phyloP scores from a whole-genome alignment of 352 stramenopile species.

The Phytophthora sp. region DNA sequence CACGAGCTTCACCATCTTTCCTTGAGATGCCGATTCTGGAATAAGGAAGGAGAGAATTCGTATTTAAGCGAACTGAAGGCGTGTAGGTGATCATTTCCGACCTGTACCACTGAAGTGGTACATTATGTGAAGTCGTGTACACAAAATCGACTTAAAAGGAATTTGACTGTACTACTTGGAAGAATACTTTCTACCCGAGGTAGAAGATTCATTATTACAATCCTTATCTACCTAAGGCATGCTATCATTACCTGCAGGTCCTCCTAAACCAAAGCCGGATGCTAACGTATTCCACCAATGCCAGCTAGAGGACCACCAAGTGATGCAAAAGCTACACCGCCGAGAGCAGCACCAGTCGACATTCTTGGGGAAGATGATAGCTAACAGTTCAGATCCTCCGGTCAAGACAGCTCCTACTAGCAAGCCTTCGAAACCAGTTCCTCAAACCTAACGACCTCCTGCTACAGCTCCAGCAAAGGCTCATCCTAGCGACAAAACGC shows the following conservation, averaged over 20 bases:
- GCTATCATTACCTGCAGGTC: background rate
- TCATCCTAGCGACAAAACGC: slow-evolving; percentile 25
- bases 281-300: slow-evolving; percentile 30
- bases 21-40: too few relatives aligned
- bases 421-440: slow-evolving; percentile 25
- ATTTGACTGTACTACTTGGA: too few relatives aligned
- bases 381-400: background rate
- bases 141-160: too few relatives aligned
- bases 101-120: too few relatives aligned
- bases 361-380: slow-evolving; percentile 40
- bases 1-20: too few relatives aligned
- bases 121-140: too few relatives aligned
- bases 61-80: too few relatives aligned
- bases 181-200: too few relatives aligned
- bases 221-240: too few relatives aligned
- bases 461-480: slow-evolving; percentile 18
- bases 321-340: slow-evolving; percentile 36
- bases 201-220: too few relatives aligned
- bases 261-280: slow-evolving; percentile 29
- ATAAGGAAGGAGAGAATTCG: too few relatives aligned
- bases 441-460: slow-evolving; percentile 8
- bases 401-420: slow-evolving; percentile 13
- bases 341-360: slow-evolving; percentile 46
- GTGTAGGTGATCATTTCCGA: too few relatives aligned
- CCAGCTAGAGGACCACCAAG: slow-evolving; percentile 11